Conservation (phyloP, 805 yeast species). For the Clavispora carvajalis region DNA sequence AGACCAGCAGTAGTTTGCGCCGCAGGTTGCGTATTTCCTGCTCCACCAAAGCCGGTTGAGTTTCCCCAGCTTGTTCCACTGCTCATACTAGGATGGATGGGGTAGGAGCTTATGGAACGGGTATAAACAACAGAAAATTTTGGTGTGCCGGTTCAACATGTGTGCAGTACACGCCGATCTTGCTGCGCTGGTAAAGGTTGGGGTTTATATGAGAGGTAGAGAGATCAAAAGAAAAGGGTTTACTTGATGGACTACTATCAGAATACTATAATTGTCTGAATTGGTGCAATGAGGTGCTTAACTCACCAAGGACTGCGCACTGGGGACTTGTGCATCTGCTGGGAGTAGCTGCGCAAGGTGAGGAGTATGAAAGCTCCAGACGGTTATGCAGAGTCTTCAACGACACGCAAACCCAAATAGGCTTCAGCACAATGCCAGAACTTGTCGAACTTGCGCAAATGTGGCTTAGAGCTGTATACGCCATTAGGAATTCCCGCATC, state of each 20-base stretch:
- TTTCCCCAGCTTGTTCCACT: constrained; percentile 12
- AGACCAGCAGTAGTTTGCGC: constrained; percentile 5
- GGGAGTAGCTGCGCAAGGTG: too few species aligned
- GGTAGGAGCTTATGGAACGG: neutral
- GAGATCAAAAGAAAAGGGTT: too few species aligned
- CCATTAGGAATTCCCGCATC: constrained; percentile 69
- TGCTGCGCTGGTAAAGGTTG: neutral
- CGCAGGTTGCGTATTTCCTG: neutral
- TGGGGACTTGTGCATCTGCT: too few species aligned
- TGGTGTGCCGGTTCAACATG: neutral
- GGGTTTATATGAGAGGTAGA: neutral
- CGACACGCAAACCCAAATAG: constrained; percentile 4
- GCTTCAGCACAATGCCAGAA: constrained; percentile 40
- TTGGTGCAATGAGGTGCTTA: too few species aligned
- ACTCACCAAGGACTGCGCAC: too few species aligned
- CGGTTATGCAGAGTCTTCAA: neutral
- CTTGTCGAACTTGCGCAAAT: constrained; percentile 40
- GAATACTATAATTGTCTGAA: too few species aligned
- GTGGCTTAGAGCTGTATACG: constrained; percentile 39
- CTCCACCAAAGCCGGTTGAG: constrained; percentile 12
- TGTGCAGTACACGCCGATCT: neutral
- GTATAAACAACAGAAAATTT: neutral
- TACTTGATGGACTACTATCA: too few species aligned
- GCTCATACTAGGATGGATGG: neutral
- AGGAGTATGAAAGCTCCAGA: too few species aligned